Conservation (phyloP, 2,329 filamentous ascomycete species). For the Xylariales sp. region DNA sequence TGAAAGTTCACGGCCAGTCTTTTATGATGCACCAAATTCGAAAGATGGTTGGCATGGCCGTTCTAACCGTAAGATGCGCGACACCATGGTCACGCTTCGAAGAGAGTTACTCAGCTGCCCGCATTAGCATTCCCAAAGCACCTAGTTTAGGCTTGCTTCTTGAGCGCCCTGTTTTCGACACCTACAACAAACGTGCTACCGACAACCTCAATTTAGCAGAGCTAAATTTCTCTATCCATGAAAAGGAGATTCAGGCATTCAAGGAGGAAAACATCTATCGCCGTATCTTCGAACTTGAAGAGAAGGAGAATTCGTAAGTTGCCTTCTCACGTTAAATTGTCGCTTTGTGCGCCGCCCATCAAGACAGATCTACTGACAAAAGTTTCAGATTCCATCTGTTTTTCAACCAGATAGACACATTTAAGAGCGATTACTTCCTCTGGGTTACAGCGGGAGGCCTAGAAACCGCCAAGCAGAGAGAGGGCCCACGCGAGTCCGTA, state of each 20-base stretch:
- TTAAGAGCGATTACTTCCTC: constrained; percentile 76
- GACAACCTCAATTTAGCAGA: constrained; percentile 71
- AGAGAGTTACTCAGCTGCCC: constrained; percentile 77
- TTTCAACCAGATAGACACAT: constrained; percentile 83
- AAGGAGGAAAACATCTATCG: constrained; percentile 94
- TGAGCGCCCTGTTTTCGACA: constrained; percentile 90
- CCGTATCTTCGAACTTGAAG: constrained; percentile 89
- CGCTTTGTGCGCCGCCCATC: not conserved
- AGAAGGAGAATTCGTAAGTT: constrained; percentile 85
- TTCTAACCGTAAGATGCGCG: constrained; percentile 85
- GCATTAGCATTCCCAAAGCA: constrained; percentile 92
- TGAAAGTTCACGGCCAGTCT: constrained; percentile 96
- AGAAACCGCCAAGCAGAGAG: constrained; percentile 65
- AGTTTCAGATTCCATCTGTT: constrained; percentile 75
- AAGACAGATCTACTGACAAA: constrained; percentile 36
- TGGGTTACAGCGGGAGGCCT: constrained; percentile 79
- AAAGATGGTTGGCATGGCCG: constrained; percentile 97
- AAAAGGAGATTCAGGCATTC: constrained; percentile 84
- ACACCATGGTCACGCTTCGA: constrained; percentile 76
- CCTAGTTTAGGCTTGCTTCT: constrained; percentile 88
- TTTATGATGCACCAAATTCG: constrained; percentile 99
- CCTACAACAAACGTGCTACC: constrained; percentile 81
- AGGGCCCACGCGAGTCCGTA: constrained; percentile 56
- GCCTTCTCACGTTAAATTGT: not conserved
- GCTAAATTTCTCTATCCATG: constrained; percentile 82